A percentile compares a stretch with the other conserved stretches of the same genome.
Evolutionary conservation across 2,329 filamentous ascomycete genomes (phyloP).

Genomic region (Colletotrichum simmondsii): DNA sequence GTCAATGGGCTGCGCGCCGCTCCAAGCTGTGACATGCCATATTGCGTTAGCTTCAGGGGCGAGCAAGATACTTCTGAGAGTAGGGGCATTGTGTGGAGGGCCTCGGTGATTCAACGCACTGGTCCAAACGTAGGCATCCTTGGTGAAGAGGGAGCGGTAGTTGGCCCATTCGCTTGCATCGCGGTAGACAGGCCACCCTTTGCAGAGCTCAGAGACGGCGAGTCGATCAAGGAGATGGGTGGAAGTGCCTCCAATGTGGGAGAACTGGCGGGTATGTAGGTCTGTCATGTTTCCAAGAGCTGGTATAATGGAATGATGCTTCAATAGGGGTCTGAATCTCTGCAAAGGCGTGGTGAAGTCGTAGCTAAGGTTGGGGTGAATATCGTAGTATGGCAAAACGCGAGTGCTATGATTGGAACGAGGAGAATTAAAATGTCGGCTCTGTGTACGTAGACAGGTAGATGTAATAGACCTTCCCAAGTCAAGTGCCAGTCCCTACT

Average conservation of each 20-base stretch:
- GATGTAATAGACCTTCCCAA: background rate
- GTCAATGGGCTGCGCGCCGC: constrained; percentile 49
- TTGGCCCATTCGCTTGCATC: constrained; percentile 65
- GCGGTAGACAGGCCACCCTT: constrained; percentile 64
- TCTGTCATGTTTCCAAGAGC: constrained; percentile 8
- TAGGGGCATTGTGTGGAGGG: background rate
- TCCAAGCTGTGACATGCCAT: constrained; percentile 55
- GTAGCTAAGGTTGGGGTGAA: too few relatives aligned
- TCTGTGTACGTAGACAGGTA: background rate
- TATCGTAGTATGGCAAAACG: too few relatives aligned
- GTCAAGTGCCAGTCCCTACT: background rate
- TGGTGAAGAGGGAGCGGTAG: constrained; percentile 59
- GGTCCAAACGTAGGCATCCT: constrained; percentile 60
- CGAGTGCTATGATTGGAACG: too few relatives aligned
- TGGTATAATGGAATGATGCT: background rate
- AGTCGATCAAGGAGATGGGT: constrained; percentile 56
- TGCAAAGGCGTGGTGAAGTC: background rate
- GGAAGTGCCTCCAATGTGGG: constrained; percentile 56
- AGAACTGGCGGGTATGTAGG: constrained; percentile 42
- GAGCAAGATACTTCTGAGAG: background rate
- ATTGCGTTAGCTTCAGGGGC: background rate
- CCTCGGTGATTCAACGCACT: constrained; percentile 47
- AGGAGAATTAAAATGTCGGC: too few relatives aligned
- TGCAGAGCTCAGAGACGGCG: constrained; percentile 61
- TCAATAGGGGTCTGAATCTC: background rate